A percentile compares a stretch with the other conserved stretches of the same genome.
phyloP scores from a whole-genome alignment of 306 rosid species.

The Fragaria iinumae region DNA sequence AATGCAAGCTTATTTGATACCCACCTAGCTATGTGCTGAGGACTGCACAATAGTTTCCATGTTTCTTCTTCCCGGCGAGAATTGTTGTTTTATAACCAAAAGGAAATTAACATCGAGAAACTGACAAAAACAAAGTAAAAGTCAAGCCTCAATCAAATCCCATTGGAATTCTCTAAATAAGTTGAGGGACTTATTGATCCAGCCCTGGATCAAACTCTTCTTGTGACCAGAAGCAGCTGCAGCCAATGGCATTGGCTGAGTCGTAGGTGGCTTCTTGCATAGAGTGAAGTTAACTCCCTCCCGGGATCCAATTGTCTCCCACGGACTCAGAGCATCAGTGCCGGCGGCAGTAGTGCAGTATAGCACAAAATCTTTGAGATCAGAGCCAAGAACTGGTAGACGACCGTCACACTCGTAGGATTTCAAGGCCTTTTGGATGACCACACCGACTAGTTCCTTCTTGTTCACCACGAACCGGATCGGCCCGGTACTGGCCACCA shows the following conservation, averaged over 20 bases:
- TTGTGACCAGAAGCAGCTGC: background rate
- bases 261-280: conserved; percentile 39
- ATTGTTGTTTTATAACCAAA: no score
- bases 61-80: no score
- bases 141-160: no score
- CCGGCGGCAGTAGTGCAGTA: conserved; percentile 18
- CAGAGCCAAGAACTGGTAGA: conserved; percentile 36
- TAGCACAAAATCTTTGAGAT: conserved; percentile 30
- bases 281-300: conserved; percentile 52
- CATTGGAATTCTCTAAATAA: no score
- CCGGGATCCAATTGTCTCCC: conserved; percentile 50
- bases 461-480: conserved; percentile 39
- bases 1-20: no score
- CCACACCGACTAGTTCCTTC: conserved; percentile 24
- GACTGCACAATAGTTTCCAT: no score
- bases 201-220: background rate
- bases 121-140: no score
- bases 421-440: conserved; percentile 31
- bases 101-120: no score
- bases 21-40: no score
- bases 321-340: conserved; percentile 44
- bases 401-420: conserved; percentile 36
- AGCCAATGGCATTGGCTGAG: background rate
- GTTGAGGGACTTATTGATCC: background rate
- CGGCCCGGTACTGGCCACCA: conserved; percentile 36